Evolutionary conservation across 345 rosid species (phyloP).

Genomic region (Aegle marmelos): DNA sequence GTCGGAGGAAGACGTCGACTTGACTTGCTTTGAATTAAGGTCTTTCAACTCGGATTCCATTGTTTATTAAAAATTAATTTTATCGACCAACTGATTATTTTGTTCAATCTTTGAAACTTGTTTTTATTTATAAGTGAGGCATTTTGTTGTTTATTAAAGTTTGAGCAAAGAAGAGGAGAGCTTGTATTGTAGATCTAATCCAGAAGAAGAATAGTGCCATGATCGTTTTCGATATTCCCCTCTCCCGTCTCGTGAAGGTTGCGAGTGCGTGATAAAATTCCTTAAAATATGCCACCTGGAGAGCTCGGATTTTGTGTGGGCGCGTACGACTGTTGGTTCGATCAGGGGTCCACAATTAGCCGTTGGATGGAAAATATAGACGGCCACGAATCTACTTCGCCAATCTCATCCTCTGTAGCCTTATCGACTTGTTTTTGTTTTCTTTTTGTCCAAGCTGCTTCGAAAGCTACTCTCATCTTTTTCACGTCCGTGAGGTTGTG

Average conservation of each 20-base stretch:
- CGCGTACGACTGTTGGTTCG: not conserved
- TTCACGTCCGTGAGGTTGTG: too few species aligned
- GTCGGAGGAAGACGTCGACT: slow-evolving; percentile 16
- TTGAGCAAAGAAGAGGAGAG: slow-evolving; percentile 11
- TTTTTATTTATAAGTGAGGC: not conserved
- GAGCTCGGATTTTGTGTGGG: not conserved
- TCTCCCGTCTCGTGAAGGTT: not conserved
- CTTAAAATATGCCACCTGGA: not conserved
- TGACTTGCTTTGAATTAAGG: slow-evolving; percentile 35
- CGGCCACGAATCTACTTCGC: not conserved
- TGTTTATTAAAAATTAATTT: too few species aligned
- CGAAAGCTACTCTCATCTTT: not conserved
- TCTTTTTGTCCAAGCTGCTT: not conserved
- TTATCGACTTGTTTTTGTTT: not conserved
- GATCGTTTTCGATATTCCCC: not conserved
- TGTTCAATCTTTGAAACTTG: not conserved
- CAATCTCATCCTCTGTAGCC: not conserved
- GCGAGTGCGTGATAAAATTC: not conserved
- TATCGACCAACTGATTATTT: not conserved
- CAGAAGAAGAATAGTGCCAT: not conserved
- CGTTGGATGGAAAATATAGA: not conserved
- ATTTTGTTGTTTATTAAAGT: not conserved
- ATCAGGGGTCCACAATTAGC: not conserved
- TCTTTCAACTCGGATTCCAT: slow-evolving; percentile 75
- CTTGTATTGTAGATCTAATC: slow-evolving; percentile 18